phyloP scores from a whole-genome alignment of 441 rosid genomes.

The Euphorbia schlechtendalii region DNA sequence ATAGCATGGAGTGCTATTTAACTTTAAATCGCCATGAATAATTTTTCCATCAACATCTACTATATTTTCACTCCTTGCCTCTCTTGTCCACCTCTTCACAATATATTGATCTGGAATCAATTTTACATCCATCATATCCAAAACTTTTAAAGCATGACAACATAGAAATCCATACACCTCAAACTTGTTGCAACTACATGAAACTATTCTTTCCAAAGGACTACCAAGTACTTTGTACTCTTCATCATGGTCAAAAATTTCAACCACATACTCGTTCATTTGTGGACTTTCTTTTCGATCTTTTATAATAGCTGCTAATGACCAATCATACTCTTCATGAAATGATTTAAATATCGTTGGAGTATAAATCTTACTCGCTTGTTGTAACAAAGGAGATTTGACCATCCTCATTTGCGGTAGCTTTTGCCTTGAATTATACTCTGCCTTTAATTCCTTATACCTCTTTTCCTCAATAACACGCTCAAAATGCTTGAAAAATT shows the following conservation, averaged over 20 bases:
- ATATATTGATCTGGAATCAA: background rate
- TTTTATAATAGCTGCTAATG: background rate
- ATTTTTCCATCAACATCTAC: background rate
- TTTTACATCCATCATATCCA: constrained; percentile 11
- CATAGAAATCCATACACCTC: constrained; percentile 1
- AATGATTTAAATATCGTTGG: background rate
- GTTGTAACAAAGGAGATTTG: background rate
- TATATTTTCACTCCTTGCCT: background rate
- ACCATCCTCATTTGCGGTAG: background rate
- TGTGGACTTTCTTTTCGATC: background rate
- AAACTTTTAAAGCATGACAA: constrained; percentile 7
- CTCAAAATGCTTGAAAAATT: background rate
- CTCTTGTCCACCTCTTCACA: constrained; percentile 8
- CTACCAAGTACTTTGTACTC: background rate
- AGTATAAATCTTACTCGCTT: background rate
- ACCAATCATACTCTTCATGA: background rate
- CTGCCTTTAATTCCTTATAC: background rate
- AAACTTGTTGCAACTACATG: background rate
- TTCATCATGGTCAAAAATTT: background rate
- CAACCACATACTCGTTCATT: background rate
- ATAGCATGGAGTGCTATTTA: background rate
- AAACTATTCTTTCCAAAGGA: background rate
- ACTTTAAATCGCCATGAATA: background rate
- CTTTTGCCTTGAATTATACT: background rate
- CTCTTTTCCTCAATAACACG: background rate